Conservation (phyloP, 768 basidiomycete species). For the Lentinula lateritia region DNA sequence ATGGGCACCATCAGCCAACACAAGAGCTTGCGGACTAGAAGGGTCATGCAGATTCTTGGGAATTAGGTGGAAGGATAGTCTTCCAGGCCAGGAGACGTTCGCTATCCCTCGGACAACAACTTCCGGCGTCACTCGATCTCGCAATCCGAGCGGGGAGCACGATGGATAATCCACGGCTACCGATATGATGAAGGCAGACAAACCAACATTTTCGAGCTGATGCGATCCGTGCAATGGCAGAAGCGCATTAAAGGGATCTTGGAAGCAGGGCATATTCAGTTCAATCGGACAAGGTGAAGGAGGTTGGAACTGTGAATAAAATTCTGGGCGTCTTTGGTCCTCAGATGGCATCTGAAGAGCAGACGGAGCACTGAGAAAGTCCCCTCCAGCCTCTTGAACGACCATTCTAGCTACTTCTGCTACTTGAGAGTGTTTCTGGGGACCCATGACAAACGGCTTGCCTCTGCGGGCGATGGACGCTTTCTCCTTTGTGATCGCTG, state of each 20-base stretch:
- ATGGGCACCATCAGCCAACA: conserved; percentile 93
- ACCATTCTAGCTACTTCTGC: conserved; percentile 35
- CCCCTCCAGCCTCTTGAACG: conserved; percentile 38
- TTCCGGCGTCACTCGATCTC: conserved; percentile 38
- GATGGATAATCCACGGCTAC: conserved; percentile 40
- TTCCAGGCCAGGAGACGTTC: conserved; percentile 69
- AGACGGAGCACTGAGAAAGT: conserved; percentile 28
- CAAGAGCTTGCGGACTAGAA: conserved; percentile 16
- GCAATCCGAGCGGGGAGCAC: conserved; percentile 17
- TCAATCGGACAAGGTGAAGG: conserved; percentile 39
- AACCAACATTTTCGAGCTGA: conserved; percentile 79
- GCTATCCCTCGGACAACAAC: conserved; percentile 55
- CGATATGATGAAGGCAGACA: conserved; percentile 59
- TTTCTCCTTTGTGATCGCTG: conserved; percentile 77
- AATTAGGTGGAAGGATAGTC: conserved; percentile 65
- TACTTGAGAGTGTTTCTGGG: conserved; percentile 51
- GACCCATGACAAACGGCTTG: conserved; percentile 60
- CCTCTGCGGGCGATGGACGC: conserved; percentile 67
- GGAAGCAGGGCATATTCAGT: conserved; percentile 37
- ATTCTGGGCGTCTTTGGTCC: neutral
- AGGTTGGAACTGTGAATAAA: conserved; percentile 11
- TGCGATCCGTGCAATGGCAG: conserved; percentile 77
- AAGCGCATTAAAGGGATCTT: conserved; percentile 35
- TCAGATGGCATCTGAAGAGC: conserved; percentile 16
- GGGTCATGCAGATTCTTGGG: conserved; percentile 11